Conservation (phyloP, 2,329 filamentous ascomycete genomes). For the Colletotrichum karsti region DNA sequence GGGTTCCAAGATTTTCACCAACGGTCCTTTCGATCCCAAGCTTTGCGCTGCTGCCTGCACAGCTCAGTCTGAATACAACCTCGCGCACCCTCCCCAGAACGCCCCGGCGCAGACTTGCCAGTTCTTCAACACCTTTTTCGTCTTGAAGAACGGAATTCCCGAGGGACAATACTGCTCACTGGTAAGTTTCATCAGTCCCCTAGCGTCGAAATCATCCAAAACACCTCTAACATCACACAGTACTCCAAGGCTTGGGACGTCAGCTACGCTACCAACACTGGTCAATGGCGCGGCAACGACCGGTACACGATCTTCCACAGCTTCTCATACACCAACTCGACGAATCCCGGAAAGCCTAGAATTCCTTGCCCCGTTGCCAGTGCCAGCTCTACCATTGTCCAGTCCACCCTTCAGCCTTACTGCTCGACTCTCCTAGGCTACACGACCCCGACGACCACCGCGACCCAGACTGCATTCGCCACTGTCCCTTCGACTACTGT, state of each 20-base stretch:
- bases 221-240: not conserved
- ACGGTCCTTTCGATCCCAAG: not conserved
- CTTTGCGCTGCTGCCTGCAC: not conserved
- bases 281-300: not conserved
- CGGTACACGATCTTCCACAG: not conserved
- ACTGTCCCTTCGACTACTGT: not conserved
- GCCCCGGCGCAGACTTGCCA: not conserved
- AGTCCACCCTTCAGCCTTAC: not conserved
- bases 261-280: not conserved
- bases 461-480: not conserved
- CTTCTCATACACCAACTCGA: not conserved
- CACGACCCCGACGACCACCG: not conserved
- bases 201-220: no score
- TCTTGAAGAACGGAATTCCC: not conserved
- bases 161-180: not conserved
- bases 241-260: not conserved
- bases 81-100: not conserved
- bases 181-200: not conserved
- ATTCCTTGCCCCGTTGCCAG: not conserved
- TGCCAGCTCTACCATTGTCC: not conserved
- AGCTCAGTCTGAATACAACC: not conserved
- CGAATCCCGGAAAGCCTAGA: not conserved
- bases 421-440: not conserved
- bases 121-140: not conserved
- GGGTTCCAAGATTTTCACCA: slow-evolving; percentile 4